phyloP scores from a whole-genome alignment of 352 stramenopile species.

The Phytopythium chamaehyphon region DNA sequence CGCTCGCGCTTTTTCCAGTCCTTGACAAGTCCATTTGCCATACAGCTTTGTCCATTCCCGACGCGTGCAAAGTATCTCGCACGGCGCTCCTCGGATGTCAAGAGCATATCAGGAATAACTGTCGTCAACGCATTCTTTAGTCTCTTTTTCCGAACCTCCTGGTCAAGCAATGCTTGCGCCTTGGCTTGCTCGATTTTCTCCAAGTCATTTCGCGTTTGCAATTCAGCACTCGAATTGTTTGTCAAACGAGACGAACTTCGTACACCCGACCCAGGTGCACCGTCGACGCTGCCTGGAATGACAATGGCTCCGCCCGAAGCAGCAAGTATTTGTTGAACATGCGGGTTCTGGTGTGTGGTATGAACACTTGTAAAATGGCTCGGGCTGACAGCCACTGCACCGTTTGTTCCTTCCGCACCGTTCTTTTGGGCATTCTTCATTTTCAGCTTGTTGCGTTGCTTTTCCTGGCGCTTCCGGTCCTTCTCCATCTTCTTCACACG shows the following conservation, averaged over 20 bases:
- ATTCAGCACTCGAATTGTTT: constrained; percentile 78
- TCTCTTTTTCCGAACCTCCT: constrained; percentile 79
- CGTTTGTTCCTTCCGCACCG: constrained; percentile 13
- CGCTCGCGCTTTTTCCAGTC: constrained; percentile 67
- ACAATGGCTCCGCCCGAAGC: constrained; percentile 28
- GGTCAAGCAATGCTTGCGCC: constrained; percentile 64
- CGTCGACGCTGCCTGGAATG: constrained; percentile 9
- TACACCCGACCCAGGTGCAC: constrained; percentile 26
- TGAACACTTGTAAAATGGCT: constrained; percentile 18
- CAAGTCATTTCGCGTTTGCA: constrained; percentile 67
- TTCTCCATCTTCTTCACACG: constrained; percentile 87
- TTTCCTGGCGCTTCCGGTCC: constrained; percentile 82
- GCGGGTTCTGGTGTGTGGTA: constrained; percentile 34
- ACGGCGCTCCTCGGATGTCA: constrained; percentile 48
- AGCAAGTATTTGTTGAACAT: constrained; percentile 32
- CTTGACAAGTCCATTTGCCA: constrained; percentile 54
- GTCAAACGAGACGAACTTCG: constrained; percentile 79
- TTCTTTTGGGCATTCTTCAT: constrained; percentile 43
- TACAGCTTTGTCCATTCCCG: constrained; percentile 55
- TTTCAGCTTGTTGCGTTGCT: constrained; percentile 70
- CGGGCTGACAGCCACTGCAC: constrained; percentile 9
- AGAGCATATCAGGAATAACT: constrained; percentile 83
- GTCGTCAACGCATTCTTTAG: constrained; percentile 82
- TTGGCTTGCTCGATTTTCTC: constrained; percentile 84
- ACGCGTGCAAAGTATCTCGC: constrained; percentile 47